These are phyloP conservation scores for Vitis hybrid DNA, from an alignment of 177 flowering plant species.

Conservation along the genomic window DNA sequence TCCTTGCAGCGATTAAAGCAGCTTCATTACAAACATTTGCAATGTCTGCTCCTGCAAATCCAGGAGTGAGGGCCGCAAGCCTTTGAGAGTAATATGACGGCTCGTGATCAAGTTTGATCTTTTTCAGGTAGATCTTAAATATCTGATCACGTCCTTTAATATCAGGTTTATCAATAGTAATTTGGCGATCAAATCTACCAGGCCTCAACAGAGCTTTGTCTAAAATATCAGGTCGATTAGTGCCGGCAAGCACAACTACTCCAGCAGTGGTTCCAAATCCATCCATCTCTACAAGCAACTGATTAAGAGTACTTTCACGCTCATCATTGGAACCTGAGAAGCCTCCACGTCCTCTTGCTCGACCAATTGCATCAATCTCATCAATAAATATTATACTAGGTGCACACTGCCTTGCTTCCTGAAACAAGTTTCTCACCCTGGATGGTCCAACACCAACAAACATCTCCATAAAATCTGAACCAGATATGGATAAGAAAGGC, in stretches of 20 bases:
- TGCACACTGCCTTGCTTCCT: conserved; percentile 88
- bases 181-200: conserved; percentile 93
- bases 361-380: conserved; percentile 96
- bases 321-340: conserved; percentile 85
- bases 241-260: conserved; percentile 94
- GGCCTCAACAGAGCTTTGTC: conserved; percentile 93
- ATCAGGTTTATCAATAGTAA: conserved; percentile 87
- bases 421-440: conserved; percentile 85
- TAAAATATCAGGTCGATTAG: conserved; percentile 89
- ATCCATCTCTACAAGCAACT: conserved; percentile 96
- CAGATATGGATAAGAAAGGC: conserved; percentile 85
- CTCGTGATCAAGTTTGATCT: conserved; percentile 72
- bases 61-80: conserved; percentile 90
- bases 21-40: conserved; percentile 93
- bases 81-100: conserved; percentile 80
- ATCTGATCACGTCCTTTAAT: conserved; percentile 90
- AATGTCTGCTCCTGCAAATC: conserved; percentile 96
- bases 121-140: conserved; percentile 69
- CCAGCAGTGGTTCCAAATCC: conserved; percentile 93
- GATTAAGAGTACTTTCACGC: conserved; percentile 92
- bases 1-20: conserved; percentile 80
- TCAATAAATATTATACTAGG: conserved; percentile 93
- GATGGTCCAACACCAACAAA: conserved; percentile 97
- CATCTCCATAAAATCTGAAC: conserved; percentile 98
- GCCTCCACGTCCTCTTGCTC: conserved; percentile 94